These are phyloP conservation scores for Austroboletus eburneus DNA, from an alignment of 768 basidiomycete species.

Conservation along the genomic window DNA sequence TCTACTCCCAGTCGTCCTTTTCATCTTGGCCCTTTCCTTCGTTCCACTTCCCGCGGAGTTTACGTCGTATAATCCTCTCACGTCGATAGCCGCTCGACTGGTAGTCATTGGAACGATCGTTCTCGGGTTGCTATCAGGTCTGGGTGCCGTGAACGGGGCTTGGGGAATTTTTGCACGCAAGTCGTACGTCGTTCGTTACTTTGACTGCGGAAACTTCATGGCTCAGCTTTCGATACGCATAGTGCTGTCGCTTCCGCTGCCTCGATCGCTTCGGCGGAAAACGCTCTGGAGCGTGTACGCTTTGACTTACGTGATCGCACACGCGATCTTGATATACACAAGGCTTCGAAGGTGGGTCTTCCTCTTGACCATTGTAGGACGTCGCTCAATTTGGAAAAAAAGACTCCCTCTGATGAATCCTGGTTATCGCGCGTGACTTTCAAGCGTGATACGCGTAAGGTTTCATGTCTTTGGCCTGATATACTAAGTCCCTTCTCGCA, in stretches of 20 bases:
- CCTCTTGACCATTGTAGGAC: background rate
- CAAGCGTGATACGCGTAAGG: constrained; percentile 31
- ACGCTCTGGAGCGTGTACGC: constrained; percentile 55
- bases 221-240: constrained; percentile 6
- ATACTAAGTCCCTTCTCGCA: background rate
- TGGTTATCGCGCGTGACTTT: constrained; percentile 30
- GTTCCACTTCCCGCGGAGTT: constrained; percentile 63
- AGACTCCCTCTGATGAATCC: constrained; percentile 23
- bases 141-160: constrained; percentile 66
- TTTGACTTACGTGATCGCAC: constrained; percentile 46
- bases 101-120: constrained; percentile 74
- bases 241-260: constrained; percentile 20
- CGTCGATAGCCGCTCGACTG: constrained; percentile 55
- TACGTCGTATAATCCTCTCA: constrained; percentile 37
- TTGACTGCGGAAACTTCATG: constrained; percentile 4
- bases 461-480: constrained; percentile 10
- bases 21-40: constrained; percentile 57
- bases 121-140: constrained; percentile 77
- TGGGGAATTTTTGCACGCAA: constrained; percentile 39
- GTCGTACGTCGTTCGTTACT: constrained; percentile 24
- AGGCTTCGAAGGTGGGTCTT: constrained; percentile 23
- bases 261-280: constrained; percentile 49
- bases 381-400: constrained; percentile 12
- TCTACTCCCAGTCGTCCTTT: constrained; percentile 48
- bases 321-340: constrained; percentile 24